A percentile compares a stretch with the other conserved stretches of the same genome.
These are phyloP conservation scores for Ceratobasidium sp. DNA, from an alignment of 1,284 basidiomycete genomes.

Conservation along the genomic window DNA sequence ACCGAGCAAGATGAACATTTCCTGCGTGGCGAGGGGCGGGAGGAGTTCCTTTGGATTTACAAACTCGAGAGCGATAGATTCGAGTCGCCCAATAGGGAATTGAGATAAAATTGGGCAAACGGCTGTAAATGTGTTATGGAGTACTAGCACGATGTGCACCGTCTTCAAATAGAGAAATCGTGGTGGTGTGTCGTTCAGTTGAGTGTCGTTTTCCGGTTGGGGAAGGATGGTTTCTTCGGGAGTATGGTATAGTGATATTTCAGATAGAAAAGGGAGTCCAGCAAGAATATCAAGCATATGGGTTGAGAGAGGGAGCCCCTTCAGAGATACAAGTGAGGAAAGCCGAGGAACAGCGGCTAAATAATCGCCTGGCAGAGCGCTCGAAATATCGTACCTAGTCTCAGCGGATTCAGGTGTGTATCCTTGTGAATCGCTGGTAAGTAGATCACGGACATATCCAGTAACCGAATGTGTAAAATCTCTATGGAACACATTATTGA, in stretches of 20 bases:
- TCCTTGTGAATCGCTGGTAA: background rate
- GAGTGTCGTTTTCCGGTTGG: background rate
- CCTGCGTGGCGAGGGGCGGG: background rate
- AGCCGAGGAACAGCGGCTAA: constrained; percentile 17
- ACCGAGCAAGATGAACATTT: constrained; percentile 1
- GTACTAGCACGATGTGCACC: background rate
- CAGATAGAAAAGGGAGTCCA: background rate
- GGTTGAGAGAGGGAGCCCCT: constrained; percentile 6
- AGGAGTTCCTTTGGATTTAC: background rate
- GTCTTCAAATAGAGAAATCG: background rate
- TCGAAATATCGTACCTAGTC: constrained; percentile 2
- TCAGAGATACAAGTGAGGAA: background rate
- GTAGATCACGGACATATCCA: background rate
- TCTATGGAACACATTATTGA: background rate
- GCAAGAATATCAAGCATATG: constrained; percentile 6
- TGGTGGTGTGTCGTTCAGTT: background rate
- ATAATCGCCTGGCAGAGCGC: constrained; percentile 19
- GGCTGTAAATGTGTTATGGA: background rate
- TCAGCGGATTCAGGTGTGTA: background rate
- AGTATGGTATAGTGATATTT: constrained; percentile 5
- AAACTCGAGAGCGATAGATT: constrained; percentile 15
- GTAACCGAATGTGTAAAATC: constrained; percentile 1
- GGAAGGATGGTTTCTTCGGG: constrained; percentile 4
- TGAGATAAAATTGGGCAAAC: constrained; percentile 10
- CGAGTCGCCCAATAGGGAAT: constrained; percentile 12